phyloP scores from a whole-genome alignment of 2,329 filamentous ascomycete species.

The Eutypella sp. region DNA sequence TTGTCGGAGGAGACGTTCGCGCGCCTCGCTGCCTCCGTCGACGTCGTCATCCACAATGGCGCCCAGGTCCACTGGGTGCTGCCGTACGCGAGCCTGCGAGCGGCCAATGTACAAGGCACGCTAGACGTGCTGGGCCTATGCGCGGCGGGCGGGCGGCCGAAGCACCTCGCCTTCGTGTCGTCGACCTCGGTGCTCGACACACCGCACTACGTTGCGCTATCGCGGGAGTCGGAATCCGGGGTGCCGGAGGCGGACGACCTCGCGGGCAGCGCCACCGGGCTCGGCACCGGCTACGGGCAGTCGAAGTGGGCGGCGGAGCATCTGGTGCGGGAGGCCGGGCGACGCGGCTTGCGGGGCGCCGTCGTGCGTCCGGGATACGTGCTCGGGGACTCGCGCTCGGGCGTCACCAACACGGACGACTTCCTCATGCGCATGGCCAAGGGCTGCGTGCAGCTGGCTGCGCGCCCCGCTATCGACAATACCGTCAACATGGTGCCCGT shows the following conservation, averaged over 20 bases:
- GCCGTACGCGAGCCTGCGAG: constrained; percentile 58
- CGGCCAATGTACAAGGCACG: constrained; percentile 57
- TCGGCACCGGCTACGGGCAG: neutral
- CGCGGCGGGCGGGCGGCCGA: neutral
- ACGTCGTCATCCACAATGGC: constrained; percentile 62
- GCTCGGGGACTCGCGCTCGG: neutral
- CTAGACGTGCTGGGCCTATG: neutral
- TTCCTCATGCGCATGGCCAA: neutral
- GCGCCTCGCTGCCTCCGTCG: neutral
- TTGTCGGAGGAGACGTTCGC: neutral
- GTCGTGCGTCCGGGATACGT: neutral
- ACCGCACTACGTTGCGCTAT: neutral
- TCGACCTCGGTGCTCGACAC: neutral
- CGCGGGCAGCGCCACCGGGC: neutral
- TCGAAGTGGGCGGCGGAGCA: neutral
- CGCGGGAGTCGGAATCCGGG: neutral
- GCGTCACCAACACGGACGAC: neutral
- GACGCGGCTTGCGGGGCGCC: neutral
- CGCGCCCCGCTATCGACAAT: neutral
- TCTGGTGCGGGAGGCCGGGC: neutral
- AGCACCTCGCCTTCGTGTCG: neutral
- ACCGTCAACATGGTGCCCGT: neutral
- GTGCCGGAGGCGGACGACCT: neutral
- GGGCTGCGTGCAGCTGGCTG: neutral
- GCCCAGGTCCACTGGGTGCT: constrained; percentile 63